Evolutionary conservation across 768 basidiomycete genomes (phyloP), one percentile per base, ranked within the genome.

Genomic region (Tulasnella sp.): DNA sequence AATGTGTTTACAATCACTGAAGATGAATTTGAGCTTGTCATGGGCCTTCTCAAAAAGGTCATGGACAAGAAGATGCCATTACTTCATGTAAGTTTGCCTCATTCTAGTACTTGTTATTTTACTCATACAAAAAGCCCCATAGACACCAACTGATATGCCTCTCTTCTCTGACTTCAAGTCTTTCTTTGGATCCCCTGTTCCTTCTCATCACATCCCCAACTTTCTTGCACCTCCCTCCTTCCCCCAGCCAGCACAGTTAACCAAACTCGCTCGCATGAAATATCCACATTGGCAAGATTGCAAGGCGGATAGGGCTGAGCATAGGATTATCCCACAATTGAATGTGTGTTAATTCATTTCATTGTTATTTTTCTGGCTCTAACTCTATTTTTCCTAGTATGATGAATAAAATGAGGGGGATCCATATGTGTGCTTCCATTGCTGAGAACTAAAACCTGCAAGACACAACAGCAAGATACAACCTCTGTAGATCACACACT

Each of bases 351-450:
- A 46, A 33, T 28, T 45, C n/a, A n/a, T n/a, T n/a, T n/a, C n/a
- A n/a, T n/a, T n/a, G n/a, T n/a, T n/a, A n/a, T n/a, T n/a, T n/a
- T n/a, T n/a, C n/a, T n/a, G n/a, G n/a, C n/a, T n/a, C n/a, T n/a
- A n/a, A n/a, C n/a, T n/a, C 45, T 7, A 6, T 16, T 20, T 24
- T 27, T 58, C 10, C 54, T 46, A 87, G 83, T 81, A 76, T 59
- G 91, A 98, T 63, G 92, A 95, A 67, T 74, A 82, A 16, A 80
- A 80, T 39, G 73, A 74, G 57, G 89, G 87, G 50, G 90, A 93
- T 59, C 91, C 93, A 0, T 98, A 95, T 56, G 84, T 96, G 40
- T 99, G 95, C 66, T 99, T 99, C 73, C 78, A 93, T 31, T 75
- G 91, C 54, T 81, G 92, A 48, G 95, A 98, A 63, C 81, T 84